Evolutionary conservation across 768 basidiomycete species (phyloP), one percentile per base, ranked within the genome.

Genomic region (Naganishia vishniacii): DNA sequence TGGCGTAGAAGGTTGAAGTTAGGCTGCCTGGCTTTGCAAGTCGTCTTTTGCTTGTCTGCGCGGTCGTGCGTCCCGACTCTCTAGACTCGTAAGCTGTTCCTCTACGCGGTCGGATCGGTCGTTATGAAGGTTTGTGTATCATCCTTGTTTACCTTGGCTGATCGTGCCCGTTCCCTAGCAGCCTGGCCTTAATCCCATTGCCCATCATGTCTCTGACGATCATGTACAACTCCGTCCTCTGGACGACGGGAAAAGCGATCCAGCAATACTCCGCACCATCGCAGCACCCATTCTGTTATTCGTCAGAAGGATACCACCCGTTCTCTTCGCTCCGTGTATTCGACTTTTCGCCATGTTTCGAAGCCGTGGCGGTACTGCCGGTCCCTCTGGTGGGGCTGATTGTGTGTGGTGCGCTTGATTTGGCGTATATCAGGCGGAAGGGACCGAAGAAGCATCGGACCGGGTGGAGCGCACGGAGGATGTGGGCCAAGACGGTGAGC

Each of bases 341-440:
- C 73, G 91, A 93, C 74, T 68, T 86, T 9, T 88, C 90, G 0
- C 82, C 84, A 15, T 94, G 91, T 74, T 88, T 87, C 67, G 87
- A 93, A 69, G 86, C 90, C 67, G 86, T 84, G 15, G 71, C 86
- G 45, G 32, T 92, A 0, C 74, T 90, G 0, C 81, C 88, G 0
- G 65, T 79, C 4, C 70, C 86, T 0, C 79, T 87, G 58, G 78
- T 78, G 1, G 40, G 80, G 8, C 72, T 86, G 58, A 59, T 84
- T 31, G 31, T 84, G 60, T 65, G 80, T 7, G 77, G 80, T 4
- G 71, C 82, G n/a, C 58, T 79, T 2, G 71, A 69, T 34, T 70
- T 71, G 51, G 68, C 68, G 6, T 59, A 70, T n/a, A 68, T 72
- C 13, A 41, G 51, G 0, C 48, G 66, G 23, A 67, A 66, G 49